Evolutionary conservation across 805 yeast genomes (phyloP), one percentile per base, ranked within the genome.

Genomic region (Kluyveromyces lactis): DNA sequence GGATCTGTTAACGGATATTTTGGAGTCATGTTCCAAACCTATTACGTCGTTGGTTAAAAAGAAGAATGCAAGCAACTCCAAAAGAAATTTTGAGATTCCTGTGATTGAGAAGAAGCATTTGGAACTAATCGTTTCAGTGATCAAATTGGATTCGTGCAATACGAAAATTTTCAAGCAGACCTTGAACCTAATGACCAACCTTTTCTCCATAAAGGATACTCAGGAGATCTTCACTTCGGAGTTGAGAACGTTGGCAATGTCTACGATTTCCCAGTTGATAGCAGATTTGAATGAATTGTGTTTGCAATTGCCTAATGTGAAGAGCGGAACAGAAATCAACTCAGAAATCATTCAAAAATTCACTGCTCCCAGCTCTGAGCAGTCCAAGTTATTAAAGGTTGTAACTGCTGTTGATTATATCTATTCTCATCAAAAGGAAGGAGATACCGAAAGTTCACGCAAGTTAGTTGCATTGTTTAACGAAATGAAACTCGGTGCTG

Each of bases 371-470:
- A 77, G 83, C 31, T 83, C 95, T 0, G 87, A 83, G 44, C 97
- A 92, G 56, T 84, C 96, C 6, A 87, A 86, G 52, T 62, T 92
- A n/a, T 65, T 90, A 40, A 71, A 95, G 38, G 79, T 86, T 2
- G 67, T 89, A 44, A 87, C 97, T 1, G 95, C 96, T 0, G 69
- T 89, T 42, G 96, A 89, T 51, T 86, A 81, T 49, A 67, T 89
- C 53, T 82, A 75, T 57, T 86, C 79, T 38, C 51, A 54, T 29
- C 53, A 55, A 42, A 48, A 52, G 36, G 42, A 50, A 6, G 15
- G 33, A 10, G 55, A 50, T 21, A 53, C 55, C 9, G 49, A 47
- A 2, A 51, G 53, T 26, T 56, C 68, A 15, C 72, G 69, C 29
- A 72, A 69, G 39, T 59, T 86, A 45, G 77, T 77, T 19, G 64